Percentiles rank a stretch among this genome's conserved stretches.
Conservation (phyloP, 495 filamentous ascomycete genomes). For the Penicillium dipodomyicola region DNA sequence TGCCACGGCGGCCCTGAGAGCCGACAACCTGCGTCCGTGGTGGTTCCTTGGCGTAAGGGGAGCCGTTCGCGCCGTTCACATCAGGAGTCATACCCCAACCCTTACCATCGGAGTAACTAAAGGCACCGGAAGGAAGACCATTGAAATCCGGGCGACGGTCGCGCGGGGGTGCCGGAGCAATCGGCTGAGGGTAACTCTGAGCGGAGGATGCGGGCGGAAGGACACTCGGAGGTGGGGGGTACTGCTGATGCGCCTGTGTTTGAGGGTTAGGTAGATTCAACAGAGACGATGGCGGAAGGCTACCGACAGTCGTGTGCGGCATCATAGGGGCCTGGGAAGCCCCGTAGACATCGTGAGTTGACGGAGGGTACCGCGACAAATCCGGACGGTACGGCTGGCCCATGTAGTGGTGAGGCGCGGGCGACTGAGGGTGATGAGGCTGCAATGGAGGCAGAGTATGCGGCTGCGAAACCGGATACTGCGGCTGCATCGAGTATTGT, state of each 20-base stretch:
- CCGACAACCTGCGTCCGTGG: conserved; percentile 87
- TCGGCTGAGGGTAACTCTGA: conserved; percentile 67
- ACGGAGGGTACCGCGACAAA: conserved; percentile 59
- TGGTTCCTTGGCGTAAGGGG: conserved; percentile 48
- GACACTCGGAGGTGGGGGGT: conserved; percentile 60
- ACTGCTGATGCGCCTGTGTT: conserved; percentile 54
- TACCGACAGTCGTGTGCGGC: conserved; percentile 58
- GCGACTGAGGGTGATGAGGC: conserved; percentile 53
- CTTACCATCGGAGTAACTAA: conserved; percentile 50
- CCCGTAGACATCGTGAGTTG: conserved; percentile 60
- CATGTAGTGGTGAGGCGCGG: conserved; percentile 56
- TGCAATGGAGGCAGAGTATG: conserved; percentile 73
- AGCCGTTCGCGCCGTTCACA: conserved; percentile 42
- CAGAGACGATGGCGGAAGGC: conserved; percentile 52
- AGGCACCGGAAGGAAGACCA: conserved; percentile 63
- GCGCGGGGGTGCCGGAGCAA: conserved; percentile 65
- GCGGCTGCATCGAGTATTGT: conserved; percentile 55
- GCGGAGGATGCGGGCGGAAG: conserved; percentile 63
- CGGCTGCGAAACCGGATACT: conserved; percentile 56
- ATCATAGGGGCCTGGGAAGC: conserved; percentile 45
- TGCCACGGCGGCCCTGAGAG: conserved; percentile 84
- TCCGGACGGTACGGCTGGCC: conserved; percentile 59
- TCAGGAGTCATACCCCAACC: conserved; percentile 41
- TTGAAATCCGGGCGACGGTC: conserved; percentile 52
- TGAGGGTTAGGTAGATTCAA: conserved; percentile 51